Evolutionary conservation across 2,329 filamentous ascomycete species (phyloP), one percentile per base, ranked within the genome.

Genomic region (Pseudogymnoascus sp.): DNA sequence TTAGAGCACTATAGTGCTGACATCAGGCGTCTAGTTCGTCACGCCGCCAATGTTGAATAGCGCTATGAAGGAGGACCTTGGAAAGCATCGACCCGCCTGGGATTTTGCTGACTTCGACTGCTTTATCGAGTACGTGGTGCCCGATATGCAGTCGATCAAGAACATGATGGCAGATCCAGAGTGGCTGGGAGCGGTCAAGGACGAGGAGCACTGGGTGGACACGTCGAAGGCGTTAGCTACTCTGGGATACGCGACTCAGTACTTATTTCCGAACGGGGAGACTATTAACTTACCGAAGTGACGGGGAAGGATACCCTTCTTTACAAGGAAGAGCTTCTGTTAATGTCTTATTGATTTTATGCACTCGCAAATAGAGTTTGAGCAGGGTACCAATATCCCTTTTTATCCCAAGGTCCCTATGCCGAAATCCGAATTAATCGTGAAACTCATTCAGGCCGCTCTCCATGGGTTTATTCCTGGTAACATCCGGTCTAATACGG

Each of bases 171-270:
- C 68, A 6, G 70, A 73, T 61, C 70, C 70, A 5, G 71, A 70
- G 11, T 73, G 69, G 69, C 31, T 47, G 7, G 56, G 11, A 6
- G 59, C 68, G 0, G 59, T 72, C n/a, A 67, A 69, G 61, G 66
- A 72, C 59, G 66, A 73, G 64, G 69, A 71, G n/a, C 65, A 73
- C 16, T 72, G 70, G 69, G 67, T 72, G 63, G 69, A 72, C 62
- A 67, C 65, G 5, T 64, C 66, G 1, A 71, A 64, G 64, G 69
- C 70, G 3, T 66, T 72, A 63, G 44, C 70, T 16, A 70, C 71
- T 3, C 60, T 71, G 5, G 68, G 70, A 28, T 66, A 71, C 61
- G 50, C 53, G 37, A 70, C 67, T 1, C 66, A 70, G 3, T 73
- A 70, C 50, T 62, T 73, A 16, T 61, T 70, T 59, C 65, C 68